Evolutionary conservation across 257 asterid genomes (phyloP).

Genomic region (Oldenlandia corymbosa): DNA sequence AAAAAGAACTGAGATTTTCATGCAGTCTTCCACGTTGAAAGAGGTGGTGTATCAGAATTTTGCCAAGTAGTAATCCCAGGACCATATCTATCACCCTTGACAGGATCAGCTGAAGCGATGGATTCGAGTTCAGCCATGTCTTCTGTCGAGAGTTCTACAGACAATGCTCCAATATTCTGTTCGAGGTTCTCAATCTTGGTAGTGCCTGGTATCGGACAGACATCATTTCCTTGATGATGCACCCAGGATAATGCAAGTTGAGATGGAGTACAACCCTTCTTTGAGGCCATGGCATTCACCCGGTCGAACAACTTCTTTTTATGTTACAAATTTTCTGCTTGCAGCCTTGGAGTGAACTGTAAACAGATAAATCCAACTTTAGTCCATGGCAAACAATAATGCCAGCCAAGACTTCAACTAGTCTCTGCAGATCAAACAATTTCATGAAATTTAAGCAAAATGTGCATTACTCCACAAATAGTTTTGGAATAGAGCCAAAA

Average conservation of each 20-base stretch:
- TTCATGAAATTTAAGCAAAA: too few species aligned
- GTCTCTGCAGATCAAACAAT: too few species aligned
- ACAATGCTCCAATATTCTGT: conserved; percentile 31
- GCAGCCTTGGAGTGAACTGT: conserved; percentile 38
- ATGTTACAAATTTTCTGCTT: conserved; percentile 29
- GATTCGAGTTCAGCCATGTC: conserved; percentile 31
- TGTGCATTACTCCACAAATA: too few species aligned
- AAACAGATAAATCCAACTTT: too few species aligned
- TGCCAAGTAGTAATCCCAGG: conserved; percentile 8
- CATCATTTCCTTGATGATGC: too few species aligned
- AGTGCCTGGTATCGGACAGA: conserved; percentile 46
- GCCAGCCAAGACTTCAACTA: too few species aligned
- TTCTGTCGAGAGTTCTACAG: conserved; percentile 17
- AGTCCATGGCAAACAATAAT: too few species aligned
- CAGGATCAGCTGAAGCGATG: conserved; percentile 23
- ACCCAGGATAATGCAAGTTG: conserved; percentile 53
- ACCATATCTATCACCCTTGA: conserved; percentile 18
- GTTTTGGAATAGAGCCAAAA: too few species aligned
- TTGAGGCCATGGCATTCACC: conserved; percentile 24
- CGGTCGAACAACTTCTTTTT: conserved; percentile 29
- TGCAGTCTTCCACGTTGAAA: conserved; percentile 24
- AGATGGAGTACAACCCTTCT: conserved; percentile 41
- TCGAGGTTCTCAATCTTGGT: conserved; percentile 33
- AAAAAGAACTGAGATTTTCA: too few species aligned
- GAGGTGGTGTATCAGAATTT: conserved; percentile 24